Evolutionary conservation across 2,329 filamentous ascomycete genomes (phyloP).

Genomic region (Colletotrichum destructivum): DNA sequence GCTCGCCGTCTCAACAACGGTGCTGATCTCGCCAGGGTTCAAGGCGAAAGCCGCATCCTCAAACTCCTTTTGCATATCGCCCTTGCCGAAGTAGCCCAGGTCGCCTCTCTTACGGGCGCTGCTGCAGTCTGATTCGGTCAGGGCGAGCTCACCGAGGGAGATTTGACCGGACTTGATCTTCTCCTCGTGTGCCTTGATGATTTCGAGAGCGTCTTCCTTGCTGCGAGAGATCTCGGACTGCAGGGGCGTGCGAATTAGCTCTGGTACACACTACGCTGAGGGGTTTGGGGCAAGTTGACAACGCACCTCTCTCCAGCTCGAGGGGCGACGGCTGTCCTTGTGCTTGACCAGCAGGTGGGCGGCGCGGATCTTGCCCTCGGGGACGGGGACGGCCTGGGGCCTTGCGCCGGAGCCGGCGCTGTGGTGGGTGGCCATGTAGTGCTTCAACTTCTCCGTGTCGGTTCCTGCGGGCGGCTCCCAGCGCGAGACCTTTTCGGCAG

Average conservation of each 20-base stretch:
- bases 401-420: slow-evolving; percentile 67
- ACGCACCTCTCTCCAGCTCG: slow-evolving; percentile 85
- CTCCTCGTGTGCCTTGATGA: slow-evolving; percentile 82
- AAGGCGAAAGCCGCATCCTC: slow-evolving; percentile 96
- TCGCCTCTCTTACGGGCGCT: slow-evolving; percentile 95
- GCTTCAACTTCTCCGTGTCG: slow-evolving; percentile 92
- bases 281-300: not conserved
- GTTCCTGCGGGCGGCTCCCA: slow-evolving; percentile 95
- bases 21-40: slow-evolving; percentile 87
- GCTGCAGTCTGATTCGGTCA: slow-evolving; percentile 93
- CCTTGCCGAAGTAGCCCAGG: slow-evolving; percentile 92
- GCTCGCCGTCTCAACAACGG: slow-evolving; percentile 91
- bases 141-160: slow-evolving; percentile 85
- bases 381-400: slow-evolving; percentile 54
- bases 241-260: not conserved
- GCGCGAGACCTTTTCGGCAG: slow-evolving; percentile 86
- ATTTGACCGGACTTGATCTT: slow-evolving; percentile 80
- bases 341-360: slow-evolving; percentile 97
- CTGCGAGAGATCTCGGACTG: slow-evolving; percentile 85
- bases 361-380: slow-evolving; percentile 89
- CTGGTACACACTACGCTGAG: too few species aligned
- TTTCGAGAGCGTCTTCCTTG: slow-evolving; percentile 87
- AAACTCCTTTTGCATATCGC: slow-evolving; percentile 99
- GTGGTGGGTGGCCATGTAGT: slow-evolving; percentile 93
- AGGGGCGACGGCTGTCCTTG: slow-evolving; percentile 86